Conservation (phyloP, 2,329 filamentous ascomycete genomes). For the Apiospora kogelbergensis region DNA sequence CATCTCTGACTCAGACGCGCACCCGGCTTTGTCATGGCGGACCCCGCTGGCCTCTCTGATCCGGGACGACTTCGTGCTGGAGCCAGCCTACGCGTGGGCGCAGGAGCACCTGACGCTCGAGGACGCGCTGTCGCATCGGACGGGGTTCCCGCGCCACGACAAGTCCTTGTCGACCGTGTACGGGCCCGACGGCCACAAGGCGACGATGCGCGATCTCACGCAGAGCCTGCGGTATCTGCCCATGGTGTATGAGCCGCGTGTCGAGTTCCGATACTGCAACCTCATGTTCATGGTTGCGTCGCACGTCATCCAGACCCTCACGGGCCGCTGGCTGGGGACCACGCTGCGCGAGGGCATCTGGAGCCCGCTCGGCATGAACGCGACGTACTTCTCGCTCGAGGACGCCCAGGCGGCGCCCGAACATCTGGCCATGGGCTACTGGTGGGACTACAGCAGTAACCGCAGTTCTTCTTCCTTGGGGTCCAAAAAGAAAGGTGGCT, state of each 20-base stretch:
- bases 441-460: slow-evolving; percentile 30
- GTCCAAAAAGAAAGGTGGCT: slow-evolving; percentile 13
- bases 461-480: not conserved
- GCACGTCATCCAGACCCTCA: slow-evolving; percentile 45
- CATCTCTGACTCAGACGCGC: slow-evolving; percentile 43
- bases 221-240: slow-evolving; percentile 44
- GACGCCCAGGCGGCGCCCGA: slow-evolving; percentile 28
- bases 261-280: slow-evolving; percentile 51
- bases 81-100: slow-evolving; percentile 35
- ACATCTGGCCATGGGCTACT: slow-evolving; percentile 43
- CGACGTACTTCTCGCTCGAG: slow-evolving; percentile 35
- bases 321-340: slow-evolving; percentile 36
- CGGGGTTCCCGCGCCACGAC: slow-evolving; percentile 47
- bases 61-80: slow-evolving; percentile 49
- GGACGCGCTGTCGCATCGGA: slow-evolving; percentile 52
- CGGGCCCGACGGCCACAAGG: slow-evolving; percentile 32
- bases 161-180: slow-evolving; percentile 27
- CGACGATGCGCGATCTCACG: slow-evolving; percentile 36
- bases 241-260: slow-evolving; percentile 42
- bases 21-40: slow-evolving; percentile 41
- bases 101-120: slow-evolving; percentile 51
- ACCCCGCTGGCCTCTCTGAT: slow-evolving; percentile 46
- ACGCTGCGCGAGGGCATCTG: slow-evolving; percentile 42
- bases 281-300: slow-evolving; percentile 49
- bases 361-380: slow-evolving; percentile 43